Evolutionary conservation across 805 yeast species (phyloP), one percentile per base, ranked within the genome.

Genomic region (Danielia reshetovae): DNA sequence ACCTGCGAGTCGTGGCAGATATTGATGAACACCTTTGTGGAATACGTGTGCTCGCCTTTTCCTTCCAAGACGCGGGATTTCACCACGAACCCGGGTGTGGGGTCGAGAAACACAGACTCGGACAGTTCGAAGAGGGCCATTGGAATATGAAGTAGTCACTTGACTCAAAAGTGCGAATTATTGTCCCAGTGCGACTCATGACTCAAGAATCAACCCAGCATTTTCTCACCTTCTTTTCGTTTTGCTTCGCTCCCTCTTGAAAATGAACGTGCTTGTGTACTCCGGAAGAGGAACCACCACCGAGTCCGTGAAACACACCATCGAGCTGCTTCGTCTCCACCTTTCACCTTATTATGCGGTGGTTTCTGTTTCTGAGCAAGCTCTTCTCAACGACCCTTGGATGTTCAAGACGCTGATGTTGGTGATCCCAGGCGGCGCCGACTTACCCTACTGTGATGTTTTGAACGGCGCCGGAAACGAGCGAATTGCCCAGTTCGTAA

Each of bases 381-480:
- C 83, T 0, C 53, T 93, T 13, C 59, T 73, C 33, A 72, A 76
- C 16, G 97, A 93, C 50, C 52, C 98, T 0, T 93, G 98, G 99
- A 72, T 73, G 43, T 50, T 74, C 6, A 85, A 85, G 50, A 85
- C 97, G 0, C 66, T 94, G 0, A 64, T 85, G 43, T 54, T 93
- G 27, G 95, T 88, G 1, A 58, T 93, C 18, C 99, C 98, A 0
- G 99, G 98, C 4, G 99, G 99, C 6, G 97, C 97, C 1, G 98
- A 93, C 55, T 62, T 87, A 32, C 97, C 97, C 0, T 77, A 81
- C 46, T 85, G 95, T 43, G 66, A 70, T 34, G 75, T 72, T 4
- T 71, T 94, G 43, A 79, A 82, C 50, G 90, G 95, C 1, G 60
- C 59, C 2, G 86, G 88, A 0, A 85, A 81, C 49, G 49, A 61